Percentiles rank a stretch among this genome's conserved stretches.
Conservation (phyloP, 305 asterid species). For the Fraxinus ornus region DNA sequence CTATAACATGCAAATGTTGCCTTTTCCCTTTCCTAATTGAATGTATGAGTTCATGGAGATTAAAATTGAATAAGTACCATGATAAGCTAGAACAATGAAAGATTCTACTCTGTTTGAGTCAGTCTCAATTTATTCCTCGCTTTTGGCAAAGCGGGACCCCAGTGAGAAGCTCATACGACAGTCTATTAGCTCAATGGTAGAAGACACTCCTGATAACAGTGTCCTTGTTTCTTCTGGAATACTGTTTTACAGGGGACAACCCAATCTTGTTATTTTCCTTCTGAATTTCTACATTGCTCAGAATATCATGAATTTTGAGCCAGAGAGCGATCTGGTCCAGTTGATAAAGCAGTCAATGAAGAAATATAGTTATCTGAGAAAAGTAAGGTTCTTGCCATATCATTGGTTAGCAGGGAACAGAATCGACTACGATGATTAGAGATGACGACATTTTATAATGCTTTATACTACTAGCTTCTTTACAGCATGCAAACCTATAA, state of each 20-base stretch:
- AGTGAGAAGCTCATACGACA: background rate
- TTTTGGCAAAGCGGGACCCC: background rate
- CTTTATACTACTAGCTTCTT: background rate
- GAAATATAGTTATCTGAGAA: slow-evolving; percentile 34
- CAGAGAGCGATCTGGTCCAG: background rate
- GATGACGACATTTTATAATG: slow-evolving; percentile 36
- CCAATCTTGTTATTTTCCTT: background rate
- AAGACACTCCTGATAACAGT: background rate
- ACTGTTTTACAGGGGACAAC: slow-evolving; percentile 32
- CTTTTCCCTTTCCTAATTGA: background rate
- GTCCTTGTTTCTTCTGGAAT: slow-evolving; percentile 4
- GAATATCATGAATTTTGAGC: background rate
- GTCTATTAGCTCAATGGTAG: background rate
- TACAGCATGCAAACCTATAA: background rate
- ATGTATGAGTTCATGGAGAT: background rate
- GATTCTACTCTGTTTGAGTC: background rate
- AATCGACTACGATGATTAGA: slow-evolving; percentile 33
- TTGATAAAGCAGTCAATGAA: slow-evolving; percentile 34
- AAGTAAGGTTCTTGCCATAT: slow-evolving; percentile 30
- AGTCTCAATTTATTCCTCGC: background rate
- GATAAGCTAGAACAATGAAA: background rate
- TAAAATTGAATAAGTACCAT: background rate
- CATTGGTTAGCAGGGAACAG: slow-evolving; percentile 38
- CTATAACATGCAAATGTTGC: background rate
- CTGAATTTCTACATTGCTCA: background rate